phyloP scores from a whole-genome alignment of 805 yeast genomes.

The Ascoidea asiatica region DNA sequence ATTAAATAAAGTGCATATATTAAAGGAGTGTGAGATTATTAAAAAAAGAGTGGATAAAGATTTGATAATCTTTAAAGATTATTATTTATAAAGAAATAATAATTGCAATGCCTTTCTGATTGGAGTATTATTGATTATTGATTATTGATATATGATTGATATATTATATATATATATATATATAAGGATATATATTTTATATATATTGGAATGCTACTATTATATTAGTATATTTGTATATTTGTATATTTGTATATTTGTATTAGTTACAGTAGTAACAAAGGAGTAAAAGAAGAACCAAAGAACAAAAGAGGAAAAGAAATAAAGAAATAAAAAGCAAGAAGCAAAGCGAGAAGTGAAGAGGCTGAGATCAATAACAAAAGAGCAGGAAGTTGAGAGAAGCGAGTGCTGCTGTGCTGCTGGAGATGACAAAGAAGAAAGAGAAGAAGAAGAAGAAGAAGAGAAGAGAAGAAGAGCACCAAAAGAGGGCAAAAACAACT shows the following conservation, averaged over 20 bases:
- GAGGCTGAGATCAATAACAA: not conserved
- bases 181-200: not conserved
- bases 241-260: too few relatives aligned
- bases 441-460: not conserved
- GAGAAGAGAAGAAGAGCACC: not conserved
- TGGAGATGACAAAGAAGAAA: not conserved
- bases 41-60: not conserved
- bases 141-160: too few relatives aligned
- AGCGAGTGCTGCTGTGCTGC: not conserved
- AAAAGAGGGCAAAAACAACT: not conserved
- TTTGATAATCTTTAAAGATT: not conserved
- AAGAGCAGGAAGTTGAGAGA: not conserved
- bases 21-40: not conserved
- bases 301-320: not conserved
- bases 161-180: too few relatives aligned
- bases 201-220: not conserved
- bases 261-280: not conserved
- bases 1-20: not conserved
- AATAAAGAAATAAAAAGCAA: not conserved
- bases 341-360: not conserved
- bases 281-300: not conserved
- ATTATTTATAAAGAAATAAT: too few relatives aligned
- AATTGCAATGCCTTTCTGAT: too few relatives aligned
- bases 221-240: too few relatives aligned
- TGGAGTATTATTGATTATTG: too few relatives aligned